Conservation (phyloP, 225 moss, liverwort and hornwort species). For the Antitrichia curtipendula region DNA sequence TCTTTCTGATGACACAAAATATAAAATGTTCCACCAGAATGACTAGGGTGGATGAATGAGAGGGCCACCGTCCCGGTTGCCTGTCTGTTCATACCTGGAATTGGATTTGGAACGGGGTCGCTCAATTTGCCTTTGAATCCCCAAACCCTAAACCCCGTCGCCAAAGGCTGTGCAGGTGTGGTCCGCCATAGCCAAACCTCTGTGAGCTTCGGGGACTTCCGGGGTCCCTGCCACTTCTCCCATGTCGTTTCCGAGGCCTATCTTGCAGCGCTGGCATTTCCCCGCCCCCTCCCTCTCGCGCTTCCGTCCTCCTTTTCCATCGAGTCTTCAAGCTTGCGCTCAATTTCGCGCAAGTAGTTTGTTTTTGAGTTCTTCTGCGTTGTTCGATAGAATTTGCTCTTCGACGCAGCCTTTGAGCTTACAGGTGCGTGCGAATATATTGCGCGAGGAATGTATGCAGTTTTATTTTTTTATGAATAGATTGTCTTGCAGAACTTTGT, state of each 20-base stretch:
- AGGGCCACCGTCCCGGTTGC: neutral
- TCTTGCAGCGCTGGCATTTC: constrained; percentile 23
- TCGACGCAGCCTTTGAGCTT: neutral
- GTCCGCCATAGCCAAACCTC: neutral
- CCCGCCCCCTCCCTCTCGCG: neutral
- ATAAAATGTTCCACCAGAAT: neutral
- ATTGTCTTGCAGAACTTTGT: neutral
- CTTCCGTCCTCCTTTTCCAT: neutral
- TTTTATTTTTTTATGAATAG: neutral
- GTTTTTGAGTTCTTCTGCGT: neutral
- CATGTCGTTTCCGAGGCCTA: constrained; percentile 35
- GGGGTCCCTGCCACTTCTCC: neutral
- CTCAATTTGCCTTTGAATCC: neutral
- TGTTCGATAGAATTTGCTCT: neutral
- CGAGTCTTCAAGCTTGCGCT: neutral
- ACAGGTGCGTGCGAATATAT: neutral
- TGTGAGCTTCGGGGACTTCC: neutral
- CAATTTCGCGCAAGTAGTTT: neutral
- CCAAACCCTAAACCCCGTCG: neutral
- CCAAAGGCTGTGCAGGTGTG: neutral
- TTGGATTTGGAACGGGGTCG: neutral
- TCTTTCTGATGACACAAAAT: neutral
- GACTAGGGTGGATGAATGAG: neutral
- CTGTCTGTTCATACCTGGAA: neutral
- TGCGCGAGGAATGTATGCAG: neutral